Conservation (phyloP, 352 stramenopile species). For the Pythium diclinum region DNA sequence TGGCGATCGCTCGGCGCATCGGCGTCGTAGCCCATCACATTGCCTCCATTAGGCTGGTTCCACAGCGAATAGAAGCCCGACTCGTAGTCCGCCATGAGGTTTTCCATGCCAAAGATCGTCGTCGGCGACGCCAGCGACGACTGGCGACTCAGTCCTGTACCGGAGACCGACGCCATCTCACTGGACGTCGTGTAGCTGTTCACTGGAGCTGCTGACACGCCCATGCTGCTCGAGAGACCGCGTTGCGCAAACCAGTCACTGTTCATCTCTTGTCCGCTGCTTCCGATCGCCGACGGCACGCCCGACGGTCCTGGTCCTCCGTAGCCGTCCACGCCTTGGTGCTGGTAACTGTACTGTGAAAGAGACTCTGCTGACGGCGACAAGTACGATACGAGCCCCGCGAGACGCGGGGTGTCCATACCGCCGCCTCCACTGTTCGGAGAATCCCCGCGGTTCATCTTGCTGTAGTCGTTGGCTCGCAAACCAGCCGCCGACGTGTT, state of each 20-base stretch:
- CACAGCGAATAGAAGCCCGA: constrained; percentile 68
- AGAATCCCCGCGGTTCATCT: background rate
- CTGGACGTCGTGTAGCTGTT: constrained; percentile 11
- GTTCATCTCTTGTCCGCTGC: constrained; percentile 7
- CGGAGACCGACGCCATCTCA: background rate
- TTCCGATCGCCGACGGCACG: background rate
- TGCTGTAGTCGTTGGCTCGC: background rate
- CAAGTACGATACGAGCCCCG: constrained; percentile 20
- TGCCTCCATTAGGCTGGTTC: constrained; percentile 39
- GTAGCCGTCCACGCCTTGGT: constrained; percentile 5
- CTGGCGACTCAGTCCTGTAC: constrained; percentile 1
- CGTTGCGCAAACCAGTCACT: constrained; percentile 23
- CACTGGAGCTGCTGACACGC: constrained; percentile 3
- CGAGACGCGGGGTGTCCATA: constrained; percentile 8
- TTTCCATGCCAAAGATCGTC: constrained; percentile 54
- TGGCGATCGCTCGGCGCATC: constrained; percentile 19
- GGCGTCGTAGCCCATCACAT: constrained; percentile 51
- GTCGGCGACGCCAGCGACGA: constrained; percentile 42
- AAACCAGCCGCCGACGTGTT: background rate
- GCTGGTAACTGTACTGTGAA: constrained; percentile 10
- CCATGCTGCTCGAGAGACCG: background rate
- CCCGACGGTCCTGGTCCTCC: background rate
- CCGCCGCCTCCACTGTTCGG: background rate
- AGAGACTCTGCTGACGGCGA: constrained; percentile 6
- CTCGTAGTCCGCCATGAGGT: constrained; percentile 70